A percentile compares a stretch with the other conserved stretches of the same genome.
These are phyloP conservation scores for Colletotrichum incanum DNA, from an alignment of 2,329 filamentous ascomycete genomes.

Conservation along the genomic window DNA sequence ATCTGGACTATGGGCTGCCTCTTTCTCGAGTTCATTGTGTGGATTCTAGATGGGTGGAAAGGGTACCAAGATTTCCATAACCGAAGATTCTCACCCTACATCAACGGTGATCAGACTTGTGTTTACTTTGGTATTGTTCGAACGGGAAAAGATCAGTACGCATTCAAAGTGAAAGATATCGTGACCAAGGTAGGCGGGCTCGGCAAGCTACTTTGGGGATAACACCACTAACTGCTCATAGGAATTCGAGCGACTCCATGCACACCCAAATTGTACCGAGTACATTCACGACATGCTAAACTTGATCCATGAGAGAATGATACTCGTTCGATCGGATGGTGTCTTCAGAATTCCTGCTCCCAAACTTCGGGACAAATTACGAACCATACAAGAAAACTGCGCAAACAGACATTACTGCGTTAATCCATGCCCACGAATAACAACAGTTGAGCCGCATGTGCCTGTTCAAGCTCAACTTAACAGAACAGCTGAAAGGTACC, in stretches of 20 bases:
- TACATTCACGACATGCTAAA: neutral
- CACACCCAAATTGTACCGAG: neutral
- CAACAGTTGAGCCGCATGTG: neutral
- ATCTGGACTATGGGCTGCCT: constrained; percentile 52
- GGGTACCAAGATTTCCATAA: neutral
- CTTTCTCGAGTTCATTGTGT: constrained; percentile 49
- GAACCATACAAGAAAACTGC: neutral
- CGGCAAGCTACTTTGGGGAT: neutral
- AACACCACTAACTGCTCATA: neutral
- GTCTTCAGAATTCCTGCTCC: neutral
- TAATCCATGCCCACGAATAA: neutral
- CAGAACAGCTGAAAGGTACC: no score
- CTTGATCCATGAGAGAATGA: neutral
- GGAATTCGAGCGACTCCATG: neutral
- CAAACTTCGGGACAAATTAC: neutral
- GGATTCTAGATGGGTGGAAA: constrained; percentile 46
- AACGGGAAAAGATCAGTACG: neutral
- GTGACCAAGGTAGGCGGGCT: neutral
- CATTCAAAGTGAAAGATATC: neutral
- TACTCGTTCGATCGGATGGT: neutral
- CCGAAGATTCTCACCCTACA: neutral
- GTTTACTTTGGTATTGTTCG: neutral
- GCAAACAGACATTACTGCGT: neutral
- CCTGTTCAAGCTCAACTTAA: neutral
- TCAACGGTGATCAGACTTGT: neutral